A percentile compares a stretch with the other conserved stretches of the same genome.
These are phyloP conservation scores for Durotheca rogersii DNA, from an alignment of 495 filamentous ascomycete species.

Conservation along the genomic window DNA sequence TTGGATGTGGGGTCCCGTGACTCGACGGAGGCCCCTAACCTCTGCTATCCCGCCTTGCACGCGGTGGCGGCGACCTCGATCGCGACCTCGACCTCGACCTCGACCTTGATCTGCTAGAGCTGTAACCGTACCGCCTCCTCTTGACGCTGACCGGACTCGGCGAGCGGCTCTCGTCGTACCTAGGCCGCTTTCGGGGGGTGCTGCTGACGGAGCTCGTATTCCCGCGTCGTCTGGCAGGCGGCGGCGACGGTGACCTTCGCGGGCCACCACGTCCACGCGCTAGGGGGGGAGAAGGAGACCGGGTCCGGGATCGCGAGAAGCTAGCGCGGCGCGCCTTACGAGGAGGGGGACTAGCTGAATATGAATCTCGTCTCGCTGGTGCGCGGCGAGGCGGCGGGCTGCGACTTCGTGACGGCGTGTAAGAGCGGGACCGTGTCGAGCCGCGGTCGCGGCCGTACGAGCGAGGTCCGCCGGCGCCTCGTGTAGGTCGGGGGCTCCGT, in stretches of 20 bases:
- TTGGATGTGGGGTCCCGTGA: no score
- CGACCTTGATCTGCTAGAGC: slow-evolving; percentile 23
- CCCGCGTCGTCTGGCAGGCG: slow-evolving; percentile 9
- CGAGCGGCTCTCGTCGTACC: slow-evolving; percentile 24
- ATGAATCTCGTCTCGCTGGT: slow-evolving; percentile 28
- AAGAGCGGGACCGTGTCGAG: slow-evolving; percentile 27
- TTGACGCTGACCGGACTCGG: slow-evolving; percentile 21
- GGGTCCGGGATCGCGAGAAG: slow-evolving; percentile 28
- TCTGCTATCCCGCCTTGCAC: slow-evolving; percentile 19
- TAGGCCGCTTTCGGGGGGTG: slow-evolving; percentile 19
- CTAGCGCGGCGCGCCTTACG: slow-evolving; percentile 24
- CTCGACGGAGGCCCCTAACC: slow-evolving; percentile 1
- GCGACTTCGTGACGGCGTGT: slow-evolving; percentile 27
- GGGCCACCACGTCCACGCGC: slow-evolving; percentile 11
- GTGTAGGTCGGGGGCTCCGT: slow-evolving; percentile 25
- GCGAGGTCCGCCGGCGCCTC: slow-evolving; percentile 19
- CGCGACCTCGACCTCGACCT: slow-evolving; percentile 12
- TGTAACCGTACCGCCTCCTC: slow-evolving; percentile 34
- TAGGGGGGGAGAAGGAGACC: slow-evolving; percentile 13
- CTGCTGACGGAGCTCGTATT: slow-evolving; percentile 25
- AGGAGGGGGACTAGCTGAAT: slow-evolving; percentile 36
- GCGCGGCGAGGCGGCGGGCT: slow-evolving; percentile 29
- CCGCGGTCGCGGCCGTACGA: slow-evolving; percentile 24
- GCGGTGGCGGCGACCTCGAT: slow-evolving; percentile 14
- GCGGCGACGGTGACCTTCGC: slow-evolving; percentile 15